Conservation (phyloP, 1,139 yeast species). For the Suhomyces panamericanus region DNA sequence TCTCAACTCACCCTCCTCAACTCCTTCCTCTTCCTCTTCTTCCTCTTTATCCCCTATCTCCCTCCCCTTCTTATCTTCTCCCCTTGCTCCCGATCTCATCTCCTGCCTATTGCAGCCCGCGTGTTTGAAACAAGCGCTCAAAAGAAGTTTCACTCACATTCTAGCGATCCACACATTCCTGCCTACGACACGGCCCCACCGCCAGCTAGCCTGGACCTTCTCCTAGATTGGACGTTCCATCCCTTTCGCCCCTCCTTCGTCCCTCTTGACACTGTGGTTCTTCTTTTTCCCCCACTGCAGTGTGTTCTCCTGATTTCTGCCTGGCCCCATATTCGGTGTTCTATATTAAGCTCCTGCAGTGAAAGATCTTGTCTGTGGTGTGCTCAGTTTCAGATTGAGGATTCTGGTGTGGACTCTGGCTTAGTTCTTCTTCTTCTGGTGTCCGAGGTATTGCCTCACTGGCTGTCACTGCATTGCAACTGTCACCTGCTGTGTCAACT, state of each 20-base stretch:
- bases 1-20: background rate
- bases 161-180: constrained; percentile 2
- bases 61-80: background rate
- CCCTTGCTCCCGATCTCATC: background rate
- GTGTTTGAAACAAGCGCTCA: constrained; percentile 2
- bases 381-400: too few species aligned
- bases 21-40: background rate
- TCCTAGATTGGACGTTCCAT: background rate
- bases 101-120: constrained; percentile 2
- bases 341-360: too few species aligned
- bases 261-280: background rate
- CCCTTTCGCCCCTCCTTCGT: background rate
- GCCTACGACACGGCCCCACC: background rate
- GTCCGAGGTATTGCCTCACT: too few species aligned
- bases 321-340: too few species aligned
- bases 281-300: background rate
- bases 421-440: too few species aligned
- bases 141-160: constrained; percentile 3
- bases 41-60: background rate
- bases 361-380: too few species aligned
- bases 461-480: too few species aligned
- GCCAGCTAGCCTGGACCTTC: background rate
- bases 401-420: too few species aligned
- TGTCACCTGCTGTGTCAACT: too few species aligned
- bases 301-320: background rate